phyloP scores from a whole-genome alignment of 345 rosid genomes.

The Bruguiera sexangula region DNA sequence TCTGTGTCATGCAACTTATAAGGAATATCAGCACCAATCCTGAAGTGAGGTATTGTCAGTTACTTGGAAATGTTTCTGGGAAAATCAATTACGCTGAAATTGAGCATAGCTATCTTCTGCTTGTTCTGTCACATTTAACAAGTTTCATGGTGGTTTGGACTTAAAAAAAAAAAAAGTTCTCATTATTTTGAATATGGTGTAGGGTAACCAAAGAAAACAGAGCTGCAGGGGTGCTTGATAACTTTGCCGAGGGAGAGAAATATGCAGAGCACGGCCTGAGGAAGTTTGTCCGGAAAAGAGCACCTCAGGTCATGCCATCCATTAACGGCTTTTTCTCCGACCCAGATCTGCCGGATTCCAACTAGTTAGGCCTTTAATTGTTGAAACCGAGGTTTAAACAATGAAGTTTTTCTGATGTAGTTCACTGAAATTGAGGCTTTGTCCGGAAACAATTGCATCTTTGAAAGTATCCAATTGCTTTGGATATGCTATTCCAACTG shows the following conservation, averaged over 20 bases:
- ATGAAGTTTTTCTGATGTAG: not conserved
- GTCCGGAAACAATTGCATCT: too few relatives aligned
- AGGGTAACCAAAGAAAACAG: conserved; percentile 48
- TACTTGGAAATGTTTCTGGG: not conserved
- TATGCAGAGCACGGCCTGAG: conserved; percentile 50
- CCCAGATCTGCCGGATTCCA: conserved; percentile 32
- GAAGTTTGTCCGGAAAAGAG: conserved; percentile 37
- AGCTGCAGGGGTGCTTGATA: conserved; percentile 52
- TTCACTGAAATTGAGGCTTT: too few relatives aligned
- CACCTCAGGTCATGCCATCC: conserved; percentile 61
- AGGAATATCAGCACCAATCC: conserved; percentile 54
- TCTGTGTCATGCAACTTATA: conserved; percentile 50
- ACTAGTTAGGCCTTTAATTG: not conserved
- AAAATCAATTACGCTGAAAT: too few relatives aligned
- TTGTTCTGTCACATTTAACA: too few relatives aligned
- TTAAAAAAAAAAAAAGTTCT: too few relatives aligned
- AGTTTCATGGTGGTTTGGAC: too few relatives aligned
- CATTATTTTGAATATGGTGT: not conserved
- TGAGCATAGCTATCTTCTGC: too few relatives aligned
- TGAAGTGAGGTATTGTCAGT: conserved; percentile 45
- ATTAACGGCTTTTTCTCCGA: conserved; percentile 56
- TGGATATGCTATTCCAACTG: too few relatives aligned
- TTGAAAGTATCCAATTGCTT: too few relatives aligned
- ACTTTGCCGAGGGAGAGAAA: conserved; percentile 54
- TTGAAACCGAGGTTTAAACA: not conserved